A percentile compares a stretch with the other conserved stretches of the same genome.
Evolutionary conservation across 2,329 filamentous ascomycete species (phyloP).

Genomic region (Diaporthe aspalathi): DNA sequence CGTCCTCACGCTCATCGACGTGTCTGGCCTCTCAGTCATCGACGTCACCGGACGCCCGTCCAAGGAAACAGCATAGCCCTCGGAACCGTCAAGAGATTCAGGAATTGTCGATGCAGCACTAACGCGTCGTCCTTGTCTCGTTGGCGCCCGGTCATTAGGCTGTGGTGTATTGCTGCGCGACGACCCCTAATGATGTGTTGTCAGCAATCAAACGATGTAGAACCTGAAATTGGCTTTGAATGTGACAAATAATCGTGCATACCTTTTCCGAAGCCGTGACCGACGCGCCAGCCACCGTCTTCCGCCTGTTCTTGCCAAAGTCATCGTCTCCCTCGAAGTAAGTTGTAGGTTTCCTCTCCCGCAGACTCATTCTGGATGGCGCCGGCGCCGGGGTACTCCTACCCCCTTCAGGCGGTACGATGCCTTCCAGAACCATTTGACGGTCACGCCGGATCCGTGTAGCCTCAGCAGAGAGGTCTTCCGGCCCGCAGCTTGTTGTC

Average conservation of each 20-base stretch:
- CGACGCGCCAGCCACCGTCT: slow-evolving; percentile 68
- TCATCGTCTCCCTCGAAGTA: slow-evolving; percentile 63
- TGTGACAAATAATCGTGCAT: background rate
- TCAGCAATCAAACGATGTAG: slow-evolving; percentile 28
- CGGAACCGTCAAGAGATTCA: slow-evolving; percentile 43
- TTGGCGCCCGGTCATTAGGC: slow-evolving; percentile 43
- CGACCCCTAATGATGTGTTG: slow-evolving; percentile 46
- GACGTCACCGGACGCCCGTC: slow-evolving; percentile 53
- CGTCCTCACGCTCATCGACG: slow-evolving; percentile 55
- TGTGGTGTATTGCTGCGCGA: slow-evolving; percentile 49
- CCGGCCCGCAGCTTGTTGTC: slow-evolving; percentile 79
- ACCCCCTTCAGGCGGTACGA: slow-evolving; percentile 43
- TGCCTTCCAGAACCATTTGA: slow-evolving; percentile 61
- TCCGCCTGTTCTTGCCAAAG: slow-evolving; percentile 64
- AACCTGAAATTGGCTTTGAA: background rate
- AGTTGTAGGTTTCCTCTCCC: slow-evolving; percentile 73
- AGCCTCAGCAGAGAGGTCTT: slow-evolving; percentile 81
- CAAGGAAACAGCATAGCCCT: slow-evolving; percentile 37
- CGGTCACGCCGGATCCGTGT: slow-evolving; percentile 73
- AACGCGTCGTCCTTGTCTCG: slow-evolving; percentile 59
- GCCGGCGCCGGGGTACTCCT: slow-evolving; percentile 48
- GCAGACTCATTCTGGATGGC: slow-evolving; percentile 76
- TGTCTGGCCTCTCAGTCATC: slow-evolving; percentile 54
- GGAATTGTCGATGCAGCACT: slow-evolving; percentile 58
- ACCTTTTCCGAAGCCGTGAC: slow-evolving; percentile 59